Percentiles rank a stretch among this genome's conserved stretches.
phyloP scores from a whole-genome alignment of 129 eudicot species.

The Erigeron canadensis region DNA sequence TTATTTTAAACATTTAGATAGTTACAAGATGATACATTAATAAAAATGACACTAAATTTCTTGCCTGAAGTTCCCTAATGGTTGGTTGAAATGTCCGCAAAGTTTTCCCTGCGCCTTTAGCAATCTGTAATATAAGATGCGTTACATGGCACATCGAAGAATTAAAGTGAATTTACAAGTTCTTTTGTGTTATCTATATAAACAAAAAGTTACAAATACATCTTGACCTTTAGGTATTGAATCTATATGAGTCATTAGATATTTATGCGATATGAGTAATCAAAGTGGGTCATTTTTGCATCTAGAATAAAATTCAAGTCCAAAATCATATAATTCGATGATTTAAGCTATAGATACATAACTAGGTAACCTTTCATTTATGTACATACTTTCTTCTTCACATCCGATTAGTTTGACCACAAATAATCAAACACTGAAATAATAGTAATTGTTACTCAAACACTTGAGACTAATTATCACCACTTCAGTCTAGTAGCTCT shows the following conservation, averaged over 20 bases:
- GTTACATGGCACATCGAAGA: background rate
- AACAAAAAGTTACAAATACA: background rate
- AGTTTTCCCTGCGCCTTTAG: constrained; percentile 81
- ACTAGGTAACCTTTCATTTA: background rate
- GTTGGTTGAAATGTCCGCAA: constrained; percentile 87
- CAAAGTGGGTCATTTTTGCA: background rate
- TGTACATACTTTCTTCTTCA: background rate
- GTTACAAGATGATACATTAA: background rate
- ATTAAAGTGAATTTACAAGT: background rate
- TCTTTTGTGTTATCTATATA: background rate
- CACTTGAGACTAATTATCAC: background rate
- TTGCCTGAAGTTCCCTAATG: constrained; percentile 91
- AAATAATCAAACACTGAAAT: background rate
- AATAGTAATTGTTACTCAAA: background rate
- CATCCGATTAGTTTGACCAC: background rate
- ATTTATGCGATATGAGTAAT: background rate
- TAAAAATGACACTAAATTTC: background rate
- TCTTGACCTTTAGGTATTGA: no score
- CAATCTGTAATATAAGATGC: constrained; percentile 51
- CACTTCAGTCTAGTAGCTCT: background rate
- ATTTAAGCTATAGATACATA: background rate
- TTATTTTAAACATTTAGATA: constrained; percentile 5
- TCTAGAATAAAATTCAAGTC: background rate
- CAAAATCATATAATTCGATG: background rate
- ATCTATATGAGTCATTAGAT: background rate